A percentile compares a stretch with the other conserved stretches of the same genome.
These are phyloP conservation scores for Acacia melanoxylon DNA, from an alignment of 306 rosid species.

Conservation along the genomic window DNA sequence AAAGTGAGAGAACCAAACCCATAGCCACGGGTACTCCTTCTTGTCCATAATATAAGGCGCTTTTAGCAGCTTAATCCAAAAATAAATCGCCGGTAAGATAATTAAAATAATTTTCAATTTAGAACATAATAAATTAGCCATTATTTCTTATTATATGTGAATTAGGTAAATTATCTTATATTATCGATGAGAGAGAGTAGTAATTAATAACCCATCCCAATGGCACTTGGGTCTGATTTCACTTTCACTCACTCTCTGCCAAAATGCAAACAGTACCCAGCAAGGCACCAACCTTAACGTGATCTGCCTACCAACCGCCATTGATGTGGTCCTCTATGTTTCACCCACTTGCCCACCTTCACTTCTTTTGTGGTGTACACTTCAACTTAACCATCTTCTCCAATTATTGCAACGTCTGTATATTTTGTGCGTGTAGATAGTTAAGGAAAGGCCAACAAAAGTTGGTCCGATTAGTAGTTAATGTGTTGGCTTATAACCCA, in stretches of 20 bases:
- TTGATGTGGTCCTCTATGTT: neutral
- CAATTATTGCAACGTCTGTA: neutral
- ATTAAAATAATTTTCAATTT: no score
- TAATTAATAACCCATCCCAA: neutral
- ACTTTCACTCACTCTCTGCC: neutral
- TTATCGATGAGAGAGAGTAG: no score
- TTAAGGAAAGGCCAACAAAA: no score
- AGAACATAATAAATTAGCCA: no score
- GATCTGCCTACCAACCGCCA: neutral
- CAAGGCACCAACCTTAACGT: neutral
- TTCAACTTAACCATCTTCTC: neutral
- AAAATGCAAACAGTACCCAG: neutral
- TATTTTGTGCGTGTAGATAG: neutral
- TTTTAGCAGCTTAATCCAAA: no score
- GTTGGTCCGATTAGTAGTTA: no score
- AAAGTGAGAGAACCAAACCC: neutral
- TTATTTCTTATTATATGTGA: no score
- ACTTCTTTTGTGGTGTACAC: neutral
- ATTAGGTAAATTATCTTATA: no score
- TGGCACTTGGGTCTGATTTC: neutral
- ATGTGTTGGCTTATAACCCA: no score
- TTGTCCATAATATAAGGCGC: accelerated
- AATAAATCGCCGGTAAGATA: no score
- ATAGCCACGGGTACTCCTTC: no score
- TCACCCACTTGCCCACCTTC: neutral